Evolutionary conservation across 2,329 filamentous ascomycete species (phyloP).

Genomic region (Verticillium tricorpus): DNA sequence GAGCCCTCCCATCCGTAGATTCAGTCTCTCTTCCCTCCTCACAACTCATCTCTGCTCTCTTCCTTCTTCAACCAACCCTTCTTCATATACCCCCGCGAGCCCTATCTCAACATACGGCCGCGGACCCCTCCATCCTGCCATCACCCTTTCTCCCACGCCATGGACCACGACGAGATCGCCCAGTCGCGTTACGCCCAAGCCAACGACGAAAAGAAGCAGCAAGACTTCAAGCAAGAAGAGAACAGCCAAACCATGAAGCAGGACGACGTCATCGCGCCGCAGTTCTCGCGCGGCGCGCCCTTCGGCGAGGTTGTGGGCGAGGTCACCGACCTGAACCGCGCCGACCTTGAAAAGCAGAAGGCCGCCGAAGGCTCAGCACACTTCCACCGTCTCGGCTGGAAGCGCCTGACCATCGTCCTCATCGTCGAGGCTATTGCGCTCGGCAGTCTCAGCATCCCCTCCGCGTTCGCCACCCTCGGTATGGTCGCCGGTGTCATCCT

Average conservation of each 20-base stretch:
- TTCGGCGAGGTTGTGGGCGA: slow-evolving; percentile 21
- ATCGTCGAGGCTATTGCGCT: slow-evolving; percentile 55
- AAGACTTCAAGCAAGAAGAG: background rate
- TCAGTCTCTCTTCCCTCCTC: background rate
- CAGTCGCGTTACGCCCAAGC: background rate
- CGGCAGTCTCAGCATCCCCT: slow-evolving; percentile 45
- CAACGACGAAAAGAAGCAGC: slow-evolving; percentile 7
- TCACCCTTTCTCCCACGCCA: background rate
- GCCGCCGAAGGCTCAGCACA: slow-evolving; percentile 38
- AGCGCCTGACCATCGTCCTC: slow-evolving; percentile 49
- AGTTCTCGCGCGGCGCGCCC: slow-evolving; percentile 12
- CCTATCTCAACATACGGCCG: slow-evolving; percentile 1
- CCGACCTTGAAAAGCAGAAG: slow-evolving; percentile 43
- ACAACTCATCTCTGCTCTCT: background rate
- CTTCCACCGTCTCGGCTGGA: slow-evolving; percentile 52
- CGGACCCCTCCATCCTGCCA: background rate
- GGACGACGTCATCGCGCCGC: slow-evolving; percentile 9
- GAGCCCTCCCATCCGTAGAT: background rate
- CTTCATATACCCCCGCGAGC: background rate
- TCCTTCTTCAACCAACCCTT: background rate
- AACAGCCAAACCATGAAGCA: slow-evolving; percentile 1
- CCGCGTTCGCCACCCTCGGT: slow-evolving; percentile 47
- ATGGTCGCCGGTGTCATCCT: slow-evolving; percentile 40
- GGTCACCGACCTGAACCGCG: slow-evolving; percentile 20
- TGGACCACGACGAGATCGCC: slow-evolving; percentile 13